These are phyloP conservation scores for Austroboletus niveus DNA, from an alignment of 1,284 basidiomycete genomes.

Conservation along the genomic window DNA sequence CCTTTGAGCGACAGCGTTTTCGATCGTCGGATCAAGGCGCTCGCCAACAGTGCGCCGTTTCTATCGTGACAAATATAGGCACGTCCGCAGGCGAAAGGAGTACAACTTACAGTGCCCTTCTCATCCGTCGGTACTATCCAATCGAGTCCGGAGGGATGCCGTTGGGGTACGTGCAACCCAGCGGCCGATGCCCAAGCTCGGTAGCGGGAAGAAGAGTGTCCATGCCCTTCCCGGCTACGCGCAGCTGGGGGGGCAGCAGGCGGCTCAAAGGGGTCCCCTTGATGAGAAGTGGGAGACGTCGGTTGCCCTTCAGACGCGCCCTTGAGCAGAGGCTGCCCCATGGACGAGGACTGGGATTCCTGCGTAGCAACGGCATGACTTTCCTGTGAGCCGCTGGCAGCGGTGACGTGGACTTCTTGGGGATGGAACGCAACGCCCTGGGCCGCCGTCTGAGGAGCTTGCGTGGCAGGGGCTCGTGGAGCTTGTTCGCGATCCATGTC, in stretches of 20 bases:
- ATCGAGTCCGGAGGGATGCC: conserved; percentile 19
- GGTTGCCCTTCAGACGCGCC: conserved; percentile 5
- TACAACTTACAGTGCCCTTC: conserved; percentile 4
- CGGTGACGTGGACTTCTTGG: background rate
- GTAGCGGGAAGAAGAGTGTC: conserved; percentile 10
- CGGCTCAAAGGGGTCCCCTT: background rate
- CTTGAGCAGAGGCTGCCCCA: background rate
- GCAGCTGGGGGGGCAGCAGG: background rate
- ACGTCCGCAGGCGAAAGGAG: conserved; percentile 5
- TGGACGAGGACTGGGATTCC: conserved; percentile 9
- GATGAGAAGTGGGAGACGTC: background rate
- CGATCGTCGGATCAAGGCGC: conserved; percentile 45
- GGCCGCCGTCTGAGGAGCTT: no score
- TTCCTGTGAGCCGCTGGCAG: background rate
- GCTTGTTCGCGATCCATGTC: no score
- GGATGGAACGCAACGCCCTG: background rate
- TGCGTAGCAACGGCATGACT: background rate
- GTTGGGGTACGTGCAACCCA: background rate
- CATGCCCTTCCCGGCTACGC: conserved; percentile 15
- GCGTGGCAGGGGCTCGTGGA: no score
- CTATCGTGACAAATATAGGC: conserved; percentile 1
- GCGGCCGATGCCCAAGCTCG: background rate
- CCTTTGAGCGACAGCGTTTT: conserved; percentile 38
- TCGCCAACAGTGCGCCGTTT: conserved; percentile 38
- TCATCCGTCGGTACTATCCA: conserved; percentile 28